Percentiles rank a stretch among this genome's conserved stretches.
phyloP scores from a whole-genome alignment of 2,329 filamentous ascomycete species.

The Zymoseptoria tritici region DNA sequence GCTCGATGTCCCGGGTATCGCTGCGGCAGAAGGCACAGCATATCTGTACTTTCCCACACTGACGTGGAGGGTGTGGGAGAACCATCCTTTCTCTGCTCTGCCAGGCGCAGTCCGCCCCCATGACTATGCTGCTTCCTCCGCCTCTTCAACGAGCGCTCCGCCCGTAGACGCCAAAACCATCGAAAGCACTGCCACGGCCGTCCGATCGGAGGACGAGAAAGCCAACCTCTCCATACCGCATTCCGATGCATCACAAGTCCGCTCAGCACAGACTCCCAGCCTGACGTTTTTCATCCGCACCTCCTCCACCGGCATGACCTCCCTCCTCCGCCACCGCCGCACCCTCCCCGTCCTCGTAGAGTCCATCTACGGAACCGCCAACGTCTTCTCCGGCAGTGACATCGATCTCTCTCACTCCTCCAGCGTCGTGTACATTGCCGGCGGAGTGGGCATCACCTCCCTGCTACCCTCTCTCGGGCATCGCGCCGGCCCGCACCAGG shows the following conservation, averaged over 20 bases:
- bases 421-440: constrained; percentile 38
- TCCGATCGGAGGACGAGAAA: neutral
- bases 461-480: constrained; percentile 31
- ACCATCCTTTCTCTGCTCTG: constrained; percentile 45
- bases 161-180: neutral
- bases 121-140: neutral
- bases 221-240: neutral
- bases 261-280: constrained; percentile 7
- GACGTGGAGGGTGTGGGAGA: constrained; percentile 41
- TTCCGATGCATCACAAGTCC: neutral
- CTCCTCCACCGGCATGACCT: constrained; percentile 30
- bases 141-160: neutral
- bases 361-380: constrained; percentile 29
- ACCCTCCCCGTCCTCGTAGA: constrained; percentile 30
- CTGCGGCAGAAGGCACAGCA: constrained; percentile 33
- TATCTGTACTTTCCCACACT: constrained; percentile 47
- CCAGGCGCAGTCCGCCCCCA: too few species aligned
- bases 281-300: constrained; percentile 35
- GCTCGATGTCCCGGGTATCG: constrained; percentile 37
- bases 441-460: constrained; percentile 45
- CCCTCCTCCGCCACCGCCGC: constrained; percentile 17
- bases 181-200: neutral
- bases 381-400: neutral
- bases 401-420: neutral
- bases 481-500: constrained; percentile 18